Evolutionary conservation across 2,329 filamentous ascomycete genomes (phyloP), one percentile per base, ranked within the genome.

Genomic region (Colletotrichum destructivum): DNA sequence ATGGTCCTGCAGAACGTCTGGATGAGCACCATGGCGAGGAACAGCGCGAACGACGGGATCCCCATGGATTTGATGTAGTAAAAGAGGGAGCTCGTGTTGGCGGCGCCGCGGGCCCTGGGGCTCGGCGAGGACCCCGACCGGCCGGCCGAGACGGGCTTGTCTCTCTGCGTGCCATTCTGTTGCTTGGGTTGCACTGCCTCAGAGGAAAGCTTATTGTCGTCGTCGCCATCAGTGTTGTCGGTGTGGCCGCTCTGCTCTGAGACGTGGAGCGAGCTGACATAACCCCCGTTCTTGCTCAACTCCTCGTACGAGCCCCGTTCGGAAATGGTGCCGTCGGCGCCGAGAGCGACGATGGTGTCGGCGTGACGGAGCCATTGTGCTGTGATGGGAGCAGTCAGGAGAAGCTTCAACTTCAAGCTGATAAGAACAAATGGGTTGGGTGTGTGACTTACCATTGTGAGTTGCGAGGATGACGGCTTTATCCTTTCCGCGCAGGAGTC

Each of bases 401-500:
- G 0, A 31, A 31, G 1, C 7, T 0, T 15, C 4, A 15, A 18
- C 1, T 21, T 31, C 26, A 31, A 31, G 26, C 4, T 31, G 26
- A 31, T 31, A 6, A 31, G 26, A 31, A 31, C 26, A 31, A 31
- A 31, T 31, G 26, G 26, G 26, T 5, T 31, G 26, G 12, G 8
- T 16, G 11, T 35, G 26, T 31, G 26, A n/a, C 18, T 12, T 51
- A 62, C 68, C 63, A 9, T 71, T 71, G 5, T 85, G 83, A 0
- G 85, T 85, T 1, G 81, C 81, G 7, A 88, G 74, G 0, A 89
- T 69, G 0, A 85, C 81, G 0, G 84, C 85, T 4, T 78, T 78
- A 0, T 78, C 76, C 12, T 78, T 75, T 9, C 74, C 76, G 7
- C 81, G 80, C 0, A 88, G 74, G 0, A 72, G 26, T 1, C 69